Conservation (phyloP, 768 basidiomycete genomes). For the Phaeotremella skinneri region DNA sequence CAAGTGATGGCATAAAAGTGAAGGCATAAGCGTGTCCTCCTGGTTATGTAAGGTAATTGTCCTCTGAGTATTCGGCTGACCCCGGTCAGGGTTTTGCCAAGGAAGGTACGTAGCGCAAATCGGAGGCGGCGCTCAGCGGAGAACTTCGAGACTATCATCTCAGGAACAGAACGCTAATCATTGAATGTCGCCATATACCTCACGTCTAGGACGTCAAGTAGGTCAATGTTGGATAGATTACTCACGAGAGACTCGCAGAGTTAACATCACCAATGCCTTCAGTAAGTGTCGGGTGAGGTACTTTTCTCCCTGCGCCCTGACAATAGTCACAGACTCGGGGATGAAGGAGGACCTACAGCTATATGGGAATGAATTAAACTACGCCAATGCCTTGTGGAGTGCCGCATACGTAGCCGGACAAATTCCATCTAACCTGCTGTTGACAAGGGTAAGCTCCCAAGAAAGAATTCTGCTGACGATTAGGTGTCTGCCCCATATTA, state of each 20-base stretch:
- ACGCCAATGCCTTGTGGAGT: conserved; percentile 39
- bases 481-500: conserved; percentile 26
- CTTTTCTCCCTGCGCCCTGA: not conserved
- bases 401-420: conserved; percentile 41
- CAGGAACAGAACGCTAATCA: no score
- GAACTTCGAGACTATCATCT: no score
- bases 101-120: no score
- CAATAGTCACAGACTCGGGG: not conserved
- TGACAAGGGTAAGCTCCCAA: conserved; percentile 23
- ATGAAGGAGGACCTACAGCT: conserved; percentile 10
- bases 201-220: not conserved
- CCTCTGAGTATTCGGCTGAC: no score
- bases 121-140: no score
- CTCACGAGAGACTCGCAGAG: conserved; percentile 16
- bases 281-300: conserved; percentile 16
- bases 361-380: conserved; percentile 18
- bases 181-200: no score
- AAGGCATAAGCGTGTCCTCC: no score
- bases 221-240: conserved; percentile 2
- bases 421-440: conserved; percentile 31
- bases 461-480: not conserved
- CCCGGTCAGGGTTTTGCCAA: no score
- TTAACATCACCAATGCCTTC: conserved; percentile 43
- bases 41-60: no score
- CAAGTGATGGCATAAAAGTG: no score